These are phyloP conservation scores for Malbranchea cinnamomea DNA, from an alignment of 2,329 filamentous ascomycete genomes.

Conservation along the genomic window DNA sequence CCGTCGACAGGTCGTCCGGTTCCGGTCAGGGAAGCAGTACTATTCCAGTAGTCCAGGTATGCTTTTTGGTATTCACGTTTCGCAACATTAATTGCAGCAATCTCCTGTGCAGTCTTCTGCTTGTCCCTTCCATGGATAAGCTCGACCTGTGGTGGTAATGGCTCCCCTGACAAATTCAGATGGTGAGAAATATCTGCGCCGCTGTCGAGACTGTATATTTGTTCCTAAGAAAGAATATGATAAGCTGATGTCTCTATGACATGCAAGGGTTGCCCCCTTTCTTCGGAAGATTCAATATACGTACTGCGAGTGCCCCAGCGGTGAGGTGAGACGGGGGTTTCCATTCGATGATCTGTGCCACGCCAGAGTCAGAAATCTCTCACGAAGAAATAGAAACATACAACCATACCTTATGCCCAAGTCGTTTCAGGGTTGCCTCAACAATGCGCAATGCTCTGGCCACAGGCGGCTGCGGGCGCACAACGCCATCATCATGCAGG, in stretches of 20 bases:
- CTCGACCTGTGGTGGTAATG: slow-evolving; percentile 17
- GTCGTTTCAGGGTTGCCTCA: slow-evolving; percentile 32
- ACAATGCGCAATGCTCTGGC: slow-evolving; percentile 38
- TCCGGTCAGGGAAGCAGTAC: slow-evolving; percentile 32
- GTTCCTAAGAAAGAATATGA: slow-evolving; percentile 11
- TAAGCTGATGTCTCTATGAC: slow-evolving; percentile 6
- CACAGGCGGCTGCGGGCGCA: slow-evolving; percentile 43
- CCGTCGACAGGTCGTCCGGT: slow-evolving; percentile 40
- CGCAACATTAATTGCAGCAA: slow-evolving; percentile 35
- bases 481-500: slow-evolving; percentile 36
- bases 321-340: slow-evolving; percentile 36
- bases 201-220: slow-evolving; percentile 28
- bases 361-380: neutral
- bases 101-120: slow-evolving; percentile 27
- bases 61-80: slow-evolving; percentile 41
- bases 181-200: slow-evolving; percentile 36
- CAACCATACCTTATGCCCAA: slow-evolving; percentile 34
- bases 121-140: too few species aligned
- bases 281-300: slow-evolving; percentile 13
- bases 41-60: slow-evolving; percentile 52
- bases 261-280: too few species aligned
- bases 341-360: slow-evolving; percentile 38
- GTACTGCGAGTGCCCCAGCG: slow-evolving; percentile 26
- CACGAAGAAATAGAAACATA: neutral
- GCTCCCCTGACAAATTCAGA: slow-evolving; percentile 42